Evolutionary conservation across 2,329 filamentous ascomycete species (phyloP), one percentile per base, ranked within the genome.

Genomic region (Apiospora pterosperma): DNA sequence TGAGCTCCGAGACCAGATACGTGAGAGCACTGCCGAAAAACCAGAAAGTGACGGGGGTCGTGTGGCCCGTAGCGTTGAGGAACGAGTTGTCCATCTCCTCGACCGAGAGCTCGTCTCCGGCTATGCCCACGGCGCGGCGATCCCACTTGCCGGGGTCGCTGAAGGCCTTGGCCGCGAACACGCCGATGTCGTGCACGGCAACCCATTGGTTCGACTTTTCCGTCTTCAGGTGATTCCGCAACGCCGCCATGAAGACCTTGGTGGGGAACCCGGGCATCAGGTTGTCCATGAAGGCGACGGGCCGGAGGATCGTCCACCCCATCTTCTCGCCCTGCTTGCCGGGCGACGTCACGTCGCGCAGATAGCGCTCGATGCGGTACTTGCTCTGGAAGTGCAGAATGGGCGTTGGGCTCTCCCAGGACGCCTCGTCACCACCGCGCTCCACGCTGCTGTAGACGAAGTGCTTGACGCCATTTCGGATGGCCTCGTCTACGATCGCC

Each of bases 371-470:
- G 69, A 91, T 87, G 12, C 82, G 74, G 69, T 86, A 81, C 73
- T 91, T 91, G 69, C 75, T 80, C 65, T 81, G 80, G 73, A 91
- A 91, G 73, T 91, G 88, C 0, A 86, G 85, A 59, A 90, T 80
- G 0, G 79, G 71, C 0, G 88, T 90, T 0, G 81, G 77, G 66
- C 82, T 82, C 5, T 81, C 80, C 70, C 83, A 81, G 59, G 81
- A 83, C 6, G 79, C 80, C 2, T 75, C 75, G 25, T 77, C 75
- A 58, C 88, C 87, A 52, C 87, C 86, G 42, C 89, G 85, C 67
- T 91, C 89, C 31, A 90, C 86, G 62, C 82, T 86, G 36, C 81
- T 84, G 76, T 90, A 91, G 55, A 91, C 82, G 69, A 91, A 88
- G 70, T 87, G 83, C 65, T 81, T 78, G 42, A 90, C 84, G 14